Evolutionary conservation across 2,329 filamentous ascomycete species (phyloP), one percentile per base, ranked within the genome.

Genomic region (Diaporthe vexans): DNA sequence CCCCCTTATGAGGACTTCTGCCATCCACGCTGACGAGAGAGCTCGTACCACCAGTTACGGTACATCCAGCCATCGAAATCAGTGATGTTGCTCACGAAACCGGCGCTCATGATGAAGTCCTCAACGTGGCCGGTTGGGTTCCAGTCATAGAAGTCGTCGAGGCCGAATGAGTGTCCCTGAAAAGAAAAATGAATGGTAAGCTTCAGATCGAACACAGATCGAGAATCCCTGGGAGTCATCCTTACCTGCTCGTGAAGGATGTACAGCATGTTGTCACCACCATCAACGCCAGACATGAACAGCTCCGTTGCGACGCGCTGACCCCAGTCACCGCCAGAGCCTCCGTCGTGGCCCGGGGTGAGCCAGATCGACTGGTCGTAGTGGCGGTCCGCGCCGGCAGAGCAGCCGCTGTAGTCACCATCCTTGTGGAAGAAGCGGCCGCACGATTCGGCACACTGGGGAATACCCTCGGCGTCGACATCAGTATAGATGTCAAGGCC

Each of bases 41-140:
- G 43, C 43, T 67, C 43, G 19, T 67, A 80, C 85, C 85, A 87
- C 85, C 85, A 87, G 77, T 87, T 85, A 1, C 85, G 78, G 58
- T 84, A 78, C 85, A 87, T 87, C 86, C 86, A 87, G 21, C 83
- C 84, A 72, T 87, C 86, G 63, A 88, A 87, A 54, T 88, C 85
- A 4, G 86, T 88, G 24, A 87, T 81, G 57, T 81, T 74, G 24
- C 77, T 79, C 0, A 86, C 80, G 52, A 82, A 83, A 7, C 86
- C 86, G 0, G 46, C 29, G 61, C 61, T 67, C 61, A 67, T 67
- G 13, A 67, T 51, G 43, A 51, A 67, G 15, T 67, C 43, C 19
- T 67, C 61, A 6, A n/a, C 11, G 0, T 24, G 43, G 29, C 43
- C 46, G 13, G 26, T 67, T 3, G 61, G 61, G 7, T 29, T 24